Percentiles rank a stretch among this genome's conserved stretches.
Evolutionary conservation across 75 land plant species (phyloP).

Genomic region (Adiantum capillusveneris): DNA sequence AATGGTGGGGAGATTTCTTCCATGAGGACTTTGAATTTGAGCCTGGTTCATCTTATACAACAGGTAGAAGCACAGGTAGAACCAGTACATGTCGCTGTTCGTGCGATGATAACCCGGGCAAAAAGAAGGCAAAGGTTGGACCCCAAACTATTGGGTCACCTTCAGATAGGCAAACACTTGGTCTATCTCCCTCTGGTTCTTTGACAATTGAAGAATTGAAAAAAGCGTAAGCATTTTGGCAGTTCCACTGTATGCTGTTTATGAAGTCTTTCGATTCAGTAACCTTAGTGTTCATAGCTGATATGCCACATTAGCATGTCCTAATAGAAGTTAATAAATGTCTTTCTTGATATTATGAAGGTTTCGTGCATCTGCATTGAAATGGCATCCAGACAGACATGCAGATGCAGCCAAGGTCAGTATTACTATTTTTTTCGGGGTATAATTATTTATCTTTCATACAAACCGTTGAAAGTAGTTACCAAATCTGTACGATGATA

Average conservation of each 20-base stretch:
- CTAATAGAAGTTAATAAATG: neutral
- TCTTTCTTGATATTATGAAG: slow-evolving; percentile 21
- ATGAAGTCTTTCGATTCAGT: neutral
- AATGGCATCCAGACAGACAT: slow-evolving; percentile 93
- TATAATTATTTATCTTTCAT: too few relatives aligned
- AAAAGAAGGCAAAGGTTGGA: slow-evolving; percentile 16
- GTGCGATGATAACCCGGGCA: neutral
- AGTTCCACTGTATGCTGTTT: too few relatives aligned
- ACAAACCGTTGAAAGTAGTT: too few relatives aligned
- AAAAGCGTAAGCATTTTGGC: slow-evolving; percentile 48
- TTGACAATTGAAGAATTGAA: slow-evolving; percentile 69
- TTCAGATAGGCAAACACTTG: slow-evolving; percentile 57
- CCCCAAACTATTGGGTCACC: slow-evolving; percentile 24
- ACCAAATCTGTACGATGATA: too few relatives aligned
- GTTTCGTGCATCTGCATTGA: slow-evolving; percentile 71
- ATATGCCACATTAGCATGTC: neutral
- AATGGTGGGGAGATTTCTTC: too few relatives aligned
- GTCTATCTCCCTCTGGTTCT: slow-evolving; percentile 60
- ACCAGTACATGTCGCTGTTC: too few relatives aligned
- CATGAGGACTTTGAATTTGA: too few relatives aligned
- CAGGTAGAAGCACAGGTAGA: too few relatives aligned
- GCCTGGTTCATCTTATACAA: too few relatives aligned
- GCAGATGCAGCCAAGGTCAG: slow-evolving; percentile 70
- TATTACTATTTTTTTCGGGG: too few relatives aligned
- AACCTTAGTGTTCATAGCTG: too few relatives aligned